A percentile compares a stretch with the other conserved stretches of the same genome.
These are phyloP conservation scores for Penicillium occitanis DNA, from an alignment of 2,329 filamentous ascomycete species.

Conservation along the genomic window DNA sequence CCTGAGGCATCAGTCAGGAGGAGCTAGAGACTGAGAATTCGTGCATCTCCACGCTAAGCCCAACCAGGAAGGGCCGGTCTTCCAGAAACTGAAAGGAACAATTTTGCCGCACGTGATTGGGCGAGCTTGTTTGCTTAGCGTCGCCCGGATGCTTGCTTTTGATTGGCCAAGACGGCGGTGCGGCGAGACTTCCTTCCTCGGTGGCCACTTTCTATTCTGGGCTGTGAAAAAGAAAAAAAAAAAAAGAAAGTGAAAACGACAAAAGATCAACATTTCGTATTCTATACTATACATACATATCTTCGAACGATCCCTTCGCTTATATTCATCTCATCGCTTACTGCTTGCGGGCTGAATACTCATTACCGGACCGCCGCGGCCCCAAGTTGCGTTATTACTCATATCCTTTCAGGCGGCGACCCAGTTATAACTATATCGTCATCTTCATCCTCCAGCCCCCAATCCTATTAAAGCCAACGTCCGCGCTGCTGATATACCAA, in stretches of 20 bases:
- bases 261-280: background rate
- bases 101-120: background rate
- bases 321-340: background rate
- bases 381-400: background rate
- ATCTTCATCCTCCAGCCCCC: conserved; percentile 15
- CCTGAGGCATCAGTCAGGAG: conserved; percentile 2
- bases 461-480: background rate
- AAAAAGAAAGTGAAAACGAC: background rate
- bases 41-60: background rate
- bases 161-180: background rate
- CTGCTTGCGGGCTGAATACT: background rate
- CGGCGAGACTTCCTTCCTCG: conserved; percentile 2
- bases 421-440: background rate
- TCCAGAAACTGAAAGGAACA: conserved; percentile 19
- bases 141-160: background rate
- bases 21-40: background rate
- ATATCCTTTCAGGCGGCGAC: background rate
- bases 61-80: background rate
- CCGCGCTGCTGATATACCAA: background rate
- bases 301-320: background rate
- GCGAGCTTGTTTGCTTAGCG: conserved; percentile 13
- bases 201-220: conserved; percentile 13
- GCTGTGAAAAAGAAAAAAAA: background rate
- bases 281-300: background rate
- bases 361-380: background rate